Base-by-base conservation (phyloP, 2,329 filamentous ascomycete genomes). In the Colletotrichum orbiculare region DNA sequence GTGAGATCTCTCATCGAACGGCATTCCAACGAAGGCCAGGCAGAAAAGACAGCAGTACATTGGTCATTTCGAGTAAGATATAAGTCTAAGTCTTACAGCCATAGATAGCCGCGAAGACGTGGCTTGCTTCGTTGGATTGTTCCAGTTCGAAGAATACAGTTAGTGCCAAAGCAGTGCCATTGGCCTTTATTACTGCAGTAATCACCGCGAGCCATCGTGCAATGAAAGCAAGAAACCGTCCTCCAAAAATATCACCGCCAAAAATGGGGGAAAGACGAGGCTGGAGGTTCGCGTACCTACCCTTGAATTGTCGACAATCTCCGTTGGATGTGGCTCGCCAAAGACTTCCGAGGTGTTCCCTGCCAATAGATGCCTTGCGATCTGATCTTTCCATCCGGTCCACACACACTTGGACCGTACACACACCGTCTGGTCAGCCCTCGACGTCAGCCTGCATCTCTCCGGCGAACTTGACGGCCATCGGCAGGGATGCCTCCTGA, bases 361-460 rank as follows among this genome's bases (percentile, higher is more conserved):
- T 63, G 58, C 47, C 39, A 13, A n/a, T 53, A 33, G 47, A 15
- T 47, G n/a, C 42, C 10, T 46, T 49, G 15, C 56, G 58, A 63
- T 63, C 58, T 48, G 58, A 66, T 66, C 58, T 57, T 62, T 11
- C 47, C 35, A 17, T 52, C 58, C 13, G 46, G 25, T 47, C 63
- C 42, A 63, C 53, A 37, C 63, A 63, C 47, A 63, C 57, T 34
- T 34, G 11, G 33, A 55, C 58, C 39, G 53, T 41, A 61, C 46
- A 53, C 46, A 47, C 63, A 50, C 34, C 42, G 4, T 25, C 63
- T 48, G 41, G 46, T 63, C 58, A 66, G 63, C 63, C 62, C 42
- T 47, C 63, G 63, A 66, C 63, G 58, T 66, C 63, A 66, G 63
- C 52, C 63, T 57, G 63, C 63, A 43, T 63, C 42, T 54, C 43